Evolutionary conservation across 2,329 filamentous ascomycete species (phyloP).

Genomic region (Pseudocercospora ulei): DNA sequence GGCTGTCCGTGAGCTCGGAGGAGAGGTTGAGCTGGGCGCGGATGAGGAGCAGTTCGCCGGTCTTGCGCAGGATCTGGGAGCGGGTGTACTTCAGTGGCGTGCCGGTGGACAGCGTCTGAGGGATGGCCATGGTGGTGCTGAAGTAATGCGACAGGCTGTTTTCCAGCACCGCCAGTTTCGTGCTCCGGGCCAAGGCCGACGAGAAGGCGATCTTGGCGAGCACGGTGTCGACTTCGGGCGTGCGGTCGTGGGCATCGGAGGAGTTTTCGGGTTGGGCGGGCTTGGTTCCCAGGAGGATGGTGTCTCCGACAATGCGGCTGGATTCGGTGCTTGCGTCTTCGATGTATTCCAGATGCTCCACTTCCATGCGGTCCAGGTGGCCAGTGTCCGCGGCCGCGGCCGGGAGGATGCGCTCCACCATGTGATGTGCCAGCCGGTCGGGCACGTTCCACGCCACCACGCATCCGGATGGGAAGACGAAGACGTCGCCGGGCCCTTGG

Average conservation of each 20-base stretch:
- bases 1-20: slow-evolving; percentile 85
- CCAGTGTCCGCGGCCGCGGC: slow-evolving; percentile 59
- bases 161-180: slow-evolving; percentile 87
- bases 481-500: slow-evolving; percentile 60
- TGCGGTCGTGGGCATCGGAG: slow-evolving; percentile 8
- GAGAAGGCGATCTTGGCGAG: slow-evolving; percentile 95
- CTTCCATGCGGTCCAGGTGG: slow-evolving; percentile 63
- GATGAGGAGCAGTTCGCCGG: slow-evolving; percentile 78
- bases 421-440: slow-evolving; percentile 57
- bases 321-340: slow-evolving; percentile 63
- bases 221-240: slow-evolving; percentile 48
- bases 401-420: slow-evolving; percentile 63
- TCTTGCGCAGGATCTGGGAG: slow-evolving; percentile 80
- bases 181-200: slow-evolving; percentile 81
- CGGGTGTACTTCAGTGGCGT: slow-evolving; percentile 55
- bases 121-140: slow-evolving; percentile 72
- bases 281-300: slow-evolving; percentile 78
- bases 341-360: slow-evolving; percentile 80
- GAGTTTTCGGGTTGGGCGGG: slow-evolving; percentile 19
- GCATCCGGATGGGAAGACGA: slow-evolving; percentile 90
- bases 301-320: slow-evolving; percentile 73
- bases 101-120: slow-evolving; percentile 62
- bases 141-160: slow-evolving; percentile 74
- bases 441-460: slow-evolving; percentile 86
- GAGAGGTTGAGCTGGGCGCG: slow-evolving; percentile 93